Conservation (phyloP, 768 basidiomycete species). For the Leccinum imitatum region DNA sequence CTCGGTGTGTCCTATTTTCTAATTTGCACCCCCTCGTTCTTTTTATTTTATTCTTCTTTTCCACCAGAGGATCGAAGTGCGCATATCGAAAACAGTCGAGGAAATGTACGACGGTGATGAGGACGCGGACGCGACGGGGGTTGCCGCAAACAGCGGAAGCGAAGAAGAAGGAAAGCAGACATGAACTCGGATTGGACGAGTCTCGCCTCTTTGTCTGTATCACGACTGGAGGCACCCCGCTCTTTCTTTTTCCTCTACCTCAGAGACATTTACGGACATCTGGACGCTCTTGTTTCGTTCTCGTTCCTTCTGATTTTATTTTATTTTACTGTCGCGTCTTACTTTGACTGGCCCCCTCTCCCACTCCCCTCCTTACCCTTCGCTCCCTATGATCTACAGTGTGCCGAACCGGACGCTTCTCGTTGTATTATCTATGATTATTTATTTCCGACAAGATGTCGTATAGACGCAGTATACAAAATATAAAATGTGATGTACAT, state of each 20-base stretch:
- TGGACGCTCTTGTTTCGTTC: neutral
- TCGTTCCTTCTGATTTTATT: neutral
- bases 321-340: neutral
- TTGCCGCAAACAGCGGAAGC: neutral
- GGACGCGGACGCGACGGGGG: neutral
- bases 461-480: neutral
- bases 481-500: neutral
- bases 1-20: conserved; percentile 13
- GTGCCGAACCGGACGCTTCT: neutral
- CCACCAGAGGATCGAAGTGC: conserved; percentile 15
- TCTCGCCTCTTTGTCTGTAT: neutral
- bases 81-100: conserved; percentile 16
- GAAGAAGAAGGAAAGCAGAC: conserved; percentile 22
- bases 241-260: neutral
- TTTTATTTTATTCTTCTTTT: neutral
- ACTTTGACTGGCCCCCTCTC: neutral
- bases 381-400: neutral
- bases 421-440: neutral
- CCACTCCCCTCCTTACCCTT: neutral
- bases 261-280: neutral
- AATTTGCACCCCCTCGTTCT: neutral
- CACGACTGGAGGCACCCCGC: neutral
- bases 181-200: conserved; percentile 7
- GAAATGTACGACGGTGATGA: conserved; percentile 12
- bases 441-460: conserved; percentile 15